Conservation (phyloP, 2,329 filamentous ascomycete genomes). For the Lasiodiplodia gonubiensis region DNA sequence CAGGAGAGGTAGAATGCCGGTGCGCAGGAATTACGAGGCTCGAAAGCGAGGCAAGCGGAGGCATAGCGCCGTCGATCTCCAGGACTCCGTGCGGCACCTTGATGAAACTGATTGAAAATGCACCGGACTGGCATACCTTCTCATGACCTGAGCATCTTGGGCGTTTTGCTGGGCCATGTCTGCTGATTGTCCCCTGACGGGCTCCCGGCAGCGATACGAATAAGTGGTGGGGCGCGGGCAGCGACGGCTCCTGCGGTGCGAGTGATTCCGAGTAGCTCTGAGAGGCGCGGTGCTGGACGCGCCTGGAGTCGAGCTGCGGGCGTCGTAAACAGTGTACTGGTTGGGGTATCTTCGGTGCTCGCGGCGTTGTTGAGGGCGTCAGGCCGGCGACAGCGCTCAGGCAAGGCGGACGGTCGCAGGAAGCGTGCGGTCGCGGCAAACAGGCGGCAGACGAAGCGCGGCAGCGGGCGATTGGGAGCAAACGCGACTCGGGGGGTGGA, state of each 20-base stretch:
- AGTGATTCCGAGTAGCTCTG: not conserved
- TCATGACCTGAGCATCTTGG: slow-evolving; percentile 29
- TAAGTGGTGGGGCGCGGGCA: not conserved
- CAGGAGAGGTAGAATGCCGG: slow-evolving; percentile 5
- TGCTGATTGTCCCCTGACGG: slow-evolving; percentile 22
- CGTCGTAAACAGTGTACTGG: slow-evolving; percentile 22
- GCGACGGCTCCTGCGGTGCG: slow-evolving; percentile 1
- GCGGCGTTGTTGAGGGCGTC: slow-evolving; percentile 17
- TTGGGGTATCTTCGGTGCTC: slow-evolving; percentile 28
- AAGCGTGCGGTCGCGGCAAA: not conserved
- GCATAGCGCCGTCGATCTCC: slow-evolving; percentile 15
- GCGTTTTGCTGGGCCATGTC: slow-evolving; percentile 28
- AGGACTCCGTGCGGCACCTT: slow-evolving; percentile 23
- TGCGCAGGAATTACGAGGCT: slow-evolving; percentile 8
- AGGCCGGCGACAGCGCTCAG: slow-evolving; percentile 13
- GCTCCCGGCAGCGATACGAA: slow-evolving; percentile 5
- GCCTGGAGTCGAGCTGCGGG: not conserved
- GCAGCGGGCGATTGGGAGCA: slow-evolving; percentile 7
- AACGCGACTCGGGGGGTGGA: slow-evolving; percentile 3
- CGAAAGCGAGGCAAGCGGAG: slow-evolving; percentile 22
- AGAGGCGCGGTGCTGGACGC: slow-evolving; percentile 9
- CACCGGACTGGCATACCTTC: slow-evolving; percentile 26
- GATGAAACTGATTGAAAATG: slow-evolving; percentile 22
- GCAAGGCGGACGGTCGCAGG: slow-evolving; percentile 5
- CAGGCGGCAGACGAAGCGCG: not conserved